Percentiles rank a stretch among this genome's conserved stretches.
These are phyloP conservation scores for Coemansia asiatica DNA, from an alignment of 192 early-diverging fungal genomes.

Conservation along the genomic window DNA sequence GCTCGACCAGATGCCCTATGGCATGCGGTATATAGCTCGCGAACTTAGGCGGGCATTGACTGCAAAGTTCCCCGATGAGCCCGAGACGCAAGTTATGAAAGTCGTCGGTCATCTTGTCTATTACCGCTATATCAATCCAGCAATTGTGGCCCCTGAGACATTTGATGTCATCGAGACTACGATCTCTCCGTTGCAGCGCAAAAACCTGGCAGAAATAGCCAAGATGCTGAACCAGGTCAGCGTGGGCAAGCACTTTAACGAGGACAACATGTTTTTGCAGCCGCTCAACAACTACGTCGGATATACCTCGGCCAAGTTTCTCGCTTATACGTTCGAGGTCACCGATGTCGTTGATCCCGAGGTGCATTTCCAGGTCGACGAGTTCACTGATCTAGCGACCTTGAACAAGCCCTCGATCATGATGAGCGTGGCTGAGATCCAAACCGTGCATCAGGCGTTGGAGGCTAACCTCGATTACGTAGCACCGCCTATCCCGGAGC, in stretches of 20 bases:
- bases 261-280: slow-evolving; percentile 67
- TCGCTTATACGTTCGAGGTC: slow-evolving; percentile 83
- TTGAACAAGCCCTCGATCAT: slow-evolving; percentile 84
- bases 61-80: slow-evolving; percentile 79
- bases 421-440: slow-evolving; percentile 90
- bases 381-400: slow-evolving; percentile 75
- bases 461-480: slow-evolving; percentile 78
- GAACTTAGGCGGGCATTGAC: slow-evolving; percentile 77
- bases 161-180: slow-evolving; percentile 90
- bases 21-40: slow-evolving; percentile 93
- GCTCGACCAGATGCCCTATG: slow-evolving; percentile 87
- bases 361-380: slow-evolving; percentile 86
- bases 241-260: slow-evolving; percentile 78
- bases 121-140: slow-evolving; percentile 98
- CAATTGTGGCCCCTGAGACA: slow-evolving; percentile 94
- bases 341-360: slow-evolving; percentile 86
- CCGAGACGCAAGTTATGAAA: slow-evolving; percentile 78
- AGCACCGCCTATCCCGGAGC: slow-evolving; percentile 57
- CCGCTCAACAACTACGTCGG: slow-evolving; percentile 82
- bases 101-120: slow-evolving; percentile 94
- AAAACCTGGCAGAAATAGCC: slow-evolving; percentile 93
- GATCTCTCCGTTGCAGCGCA: slow-evolving; percentile 86
- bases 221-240: slow-evolving; percentile 96
- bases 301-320: slow-evolving; percentile 75
- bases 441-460: slow-evolving; percentile 82